Evolutionary conservation across 1,139 yeast genomes (phyloP).

Genomic region (Blastobotrys illinoisensis): DNA sequence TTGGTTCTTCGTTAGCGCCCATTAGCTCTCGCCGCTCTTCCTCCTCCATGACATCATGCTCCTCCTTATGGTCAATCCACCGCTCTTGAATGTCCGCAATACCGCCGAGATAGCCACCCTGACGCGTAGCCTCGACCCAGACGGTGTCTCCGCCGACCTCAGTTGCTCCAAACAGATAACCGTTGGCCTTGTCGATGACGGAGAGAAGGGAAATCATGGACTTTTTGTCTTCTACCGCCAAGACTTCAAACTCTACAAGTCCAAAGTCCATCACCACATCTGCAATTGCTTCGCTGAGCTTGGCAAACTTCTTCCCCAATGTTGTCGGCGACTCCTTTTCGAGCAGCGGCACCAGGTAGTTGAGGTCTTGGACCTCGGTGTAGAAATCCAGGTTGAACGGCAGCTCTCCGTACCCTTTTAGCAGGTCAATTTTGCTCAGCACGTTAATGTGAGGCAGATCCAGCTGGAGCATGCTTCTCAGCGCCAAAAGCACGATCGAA

Average conservation of each 20-base stretch:
- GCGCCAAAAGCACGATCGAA: slow-evolving; percentile 72
- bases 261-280: slow-evolving; percentile 85
- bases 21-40: slow-evolving; percentile 40
- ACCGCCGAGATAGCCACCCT: slow-evolving; percentile 51
- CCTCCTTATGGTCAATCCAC: slow-evolving; percentile 84
- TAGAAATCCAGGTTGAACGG: slow-evolving; percentile 73
- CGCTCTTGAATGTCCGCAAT: slow-evolving; percentile 83
- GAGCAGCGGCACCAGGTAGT: slow-evolving; percentile 60
- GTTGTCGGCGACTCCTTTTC: slow-evolving; percentile 62
- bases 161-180: slow-evolving; percentile 85
- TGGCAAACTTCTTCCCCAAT: slow-evolving; percentile 58
- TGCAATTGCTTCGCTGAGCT: slow-evolving; percentile 70
- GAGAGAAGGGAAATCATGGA: slow-evolving; percentile 81
- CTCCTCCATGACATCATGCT: slow-evolving; percentile 61
- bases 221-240: slow-evolving; percentile 84
- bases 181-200: slow-evolving; percentile 83
- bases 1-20: slow-evolving; percentile 12
- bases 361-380: slow-evolving; percentile 85
- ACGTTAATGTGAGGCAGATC: slow-evolving; percentile 93
- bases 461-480: slow-evolving; percentile 87
- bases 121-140: slow-evolving; percentile 93
- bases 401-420: slow-evolving; percentile 58
- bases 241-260: slow-evolving; percentile 80
- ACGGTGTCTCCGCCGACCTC: slow-evolving; percentile 94
- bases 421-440: slow-evolving; percentile 80